Base-by-base conservation (phyloP, 345 rosid species). In the Hibiscus tridactylites region DNA sequence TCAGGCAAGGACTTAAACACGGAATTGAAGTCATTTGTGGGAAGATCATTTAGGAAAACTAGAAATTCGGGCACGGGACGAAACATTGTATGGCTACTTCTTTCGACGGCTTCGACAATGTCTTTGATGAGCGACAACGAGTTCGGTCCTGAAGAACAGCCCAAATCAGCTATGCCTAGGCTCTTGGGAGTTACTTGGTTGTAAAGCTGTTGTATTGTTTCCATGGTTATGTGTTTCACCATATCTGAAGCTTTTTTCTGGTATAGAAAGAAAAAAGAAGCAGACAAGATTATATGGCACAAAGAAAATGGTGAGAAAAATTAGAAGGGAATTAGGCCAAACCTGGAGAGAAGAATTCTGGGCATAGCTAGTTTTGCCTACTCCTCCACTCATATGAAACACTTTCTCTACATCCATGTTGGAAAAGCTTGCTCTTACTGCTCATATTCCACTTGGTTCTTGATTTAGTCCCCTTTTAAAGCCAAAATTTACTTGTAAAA, bases 121-220 rank as follows among this genome's bases (percentile, higher is more conserved):
- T 88, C 84, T 79, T 50, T 81, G 75, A 88, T 71, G 54, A 78
- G 80, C 17, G 91, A 72, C 0, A 88, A 75, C 7, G 96, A 77
- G 80, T 87, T 93, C 64, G 93, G 92, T 54, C 98, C 97, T 5
- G 96, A 88, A 49, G 98, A 89, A 77, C 97, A 91, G 1, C 98
- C 98, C 64, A 93, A 49, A 80, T 91, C 98, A 62, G 96, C 97
- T 16, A 93, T 83, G 70, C 77, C 76, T 54, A 93, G 28, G 35
- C 78, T 84, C 47, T 75, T 75, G 4, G 91, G 88, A 61, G 9
- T 60, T 46, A 67, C 60, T 76, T 71, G 73, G 1, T 73, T 64
- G 79, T 81, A 86, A 50, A 84, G 81, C 56, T 85, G 76, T 76
- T 81, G 79, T 15, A 91, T 35, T 46, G 91, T 79, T 68, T 85